These are phyloP conservation scores for Aspergillus coremiiformis DNA, from an alignment of 495 filamentous ascomycete genomes.

Conservation along the genomic window DNA sequence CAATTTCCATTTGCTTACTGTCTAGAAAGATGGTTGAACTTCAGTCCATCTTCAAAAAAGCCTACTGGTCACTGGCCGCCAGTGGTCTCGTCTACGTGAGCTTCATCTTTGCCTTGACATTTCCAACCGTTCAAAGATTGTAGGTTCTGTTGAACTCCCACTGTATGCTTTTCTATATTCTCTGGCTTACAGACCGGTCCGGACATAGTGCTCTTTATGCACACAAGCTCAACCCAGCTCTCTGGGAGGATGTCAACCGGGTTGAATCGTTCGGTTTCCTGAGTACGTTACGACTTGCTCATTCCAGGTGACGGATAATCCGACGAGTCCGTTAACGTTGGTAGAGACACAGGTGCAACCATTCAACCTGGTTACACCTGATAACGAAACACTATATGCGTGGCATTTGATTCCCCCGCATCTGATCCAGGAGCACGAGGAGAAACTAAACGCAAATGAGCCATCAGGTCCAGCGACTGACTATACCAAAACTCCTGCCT, in stretches of 20 bases:
- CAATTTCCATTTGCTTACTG: background rate
- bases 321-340: slow-evolving; percentile 4
- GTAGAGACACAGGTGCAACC: slow-evolving; percentile 54
- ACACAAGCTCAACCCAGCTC: slow-evolving; percentile 60
- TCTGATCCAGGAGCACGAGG: slow-evolving; percentile 44
- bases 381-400: slow-evolving; percentile 51
- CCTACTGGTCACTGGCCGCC: slow-evolving; percentile 49
- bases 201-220: slow-evolving; percentile 64
- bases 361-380: slow-evolving; percentile 48
- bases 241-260: slow-evolving; percentile 61
- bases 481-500: slow-evolving; percentile 38
- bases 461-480: slow-evolving; percentile 34
- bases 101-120: slow-evolving; percentile 40
- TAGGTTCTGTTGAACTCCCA: slow-evolving; percentile 14
- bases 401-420: slow-evolving; percentile 57
- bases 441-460: slow-evolving; percentile 37
- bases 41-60: slow-evolving; percentile 47
- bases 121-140: slow-evolving; percentile 45
- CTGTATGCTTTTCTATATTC: background rate
- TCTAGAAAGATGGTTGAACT: slow-evolving; percentile 30
- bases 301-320: background rate
- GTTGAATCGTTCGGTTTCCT: slow-evolving; percentile 77
- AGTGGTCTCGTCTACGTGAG: slow-evolving; percentile 45
- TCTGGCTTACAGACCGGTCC: background rate
- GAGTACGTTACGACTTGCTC: slow-evolving; percentile 43